These are phyloP conservation scores for Metarhizium album DNA, from an alignment of 2,329 filamentous ascomycete species.

Conservation along the genomic window DNA sequence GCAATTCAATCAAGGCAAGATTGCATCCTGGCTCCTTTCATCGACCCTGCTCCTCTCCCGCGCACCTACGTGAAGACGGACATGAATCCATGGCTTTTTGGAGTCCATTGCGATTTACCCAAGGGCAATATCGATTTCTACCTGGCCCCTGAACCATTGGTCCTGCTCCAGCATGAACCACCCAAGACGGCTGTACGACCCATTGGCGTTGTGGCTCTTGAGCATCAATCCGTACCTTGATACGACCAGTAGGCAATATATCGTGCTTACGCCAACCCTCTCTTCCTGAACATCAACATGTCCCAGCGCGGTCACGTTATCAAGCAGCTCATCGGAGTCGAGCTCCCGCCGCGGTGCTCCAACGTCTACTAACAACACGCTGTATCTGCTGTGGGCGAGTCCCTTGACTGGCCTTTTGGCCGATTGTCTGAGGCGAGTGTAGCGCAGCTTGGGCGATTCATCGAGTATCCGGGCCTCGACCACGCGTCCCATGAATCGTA, in stretches of 20 bases:
- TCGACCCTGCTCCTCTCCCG: no score
- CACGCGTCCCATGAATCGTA: background rate
- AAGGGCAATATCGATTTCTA: background rate
- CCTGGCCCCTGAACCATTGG: background rate
- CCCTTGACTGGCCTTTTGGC: no score
- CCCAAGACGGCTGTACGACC: background rate
- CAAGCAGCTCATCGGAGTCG: background rate
- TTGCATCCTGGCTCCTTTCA: no score
- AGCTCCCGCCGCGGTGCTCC: background rate
- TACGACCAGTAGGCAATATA: background rate
- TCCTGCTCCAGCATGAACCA: background rate
- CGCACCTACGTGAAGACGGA: constrained; percentile 15
- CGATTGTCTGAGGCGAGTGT: background rate
- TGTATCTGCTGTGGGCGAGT: background rate
- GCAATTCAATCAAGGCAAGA: no score
- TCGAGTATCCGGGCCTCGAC: background rate
- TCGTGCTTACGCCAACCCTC: background rate
- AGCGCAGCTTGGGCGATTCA: background rate
- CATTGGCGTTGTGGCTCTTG: background rate
- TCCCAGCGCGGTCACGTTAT: background rate
- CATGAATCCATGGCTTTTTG: background rate
- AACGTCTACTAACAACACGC: background rate
- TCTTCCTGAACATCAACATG: background rate
- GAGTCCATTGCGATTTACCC: background rate
- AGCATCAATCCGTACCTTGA: background rate